Percentiles rank a stretch among this genome's conserved stretches.
Conservation (phyloP, 345 rosid species). For the Syzygium grande region DNA sequence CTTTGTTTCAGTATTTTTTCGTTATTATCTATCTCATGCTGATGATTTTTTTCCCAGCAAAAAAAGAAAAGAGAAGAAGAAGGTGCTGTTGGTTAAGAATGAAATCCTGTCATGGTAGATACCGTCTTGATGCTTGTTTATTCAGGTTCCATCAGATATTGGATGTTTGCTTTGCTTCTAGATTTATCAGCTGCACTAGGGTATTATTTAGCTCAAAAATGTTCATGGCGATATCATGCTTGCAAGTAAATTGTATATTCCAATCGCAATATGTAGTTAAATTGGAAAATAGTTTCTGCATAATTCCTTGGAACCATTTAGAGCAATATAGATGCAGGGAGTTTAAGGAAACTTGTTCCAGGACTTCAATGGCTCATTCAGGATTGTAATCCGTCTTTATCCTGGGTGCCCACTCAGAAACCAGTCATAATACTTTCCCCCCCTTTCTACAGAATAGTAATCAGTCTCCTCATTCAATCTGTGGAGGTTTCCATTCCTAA, state of each 20-base stretch:
- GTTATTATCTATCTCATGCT: not conserved
- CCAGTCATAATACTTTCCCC: not conserved
- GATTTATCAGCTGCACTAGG: not conserved
- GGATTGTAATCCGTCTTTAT: not conserved
- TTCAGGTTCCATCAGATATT: not conserved
- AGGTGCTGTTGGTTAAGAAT: not conserved
- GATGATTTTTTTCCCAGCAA: not conserved
- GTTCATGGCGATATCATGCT: not conserved
- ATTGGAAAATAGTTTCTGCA: not conserved
- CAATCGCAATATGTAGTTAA: not conserved
- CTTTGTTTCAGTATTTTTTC: not conserved
- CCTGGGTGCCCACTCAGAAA: not conserved
- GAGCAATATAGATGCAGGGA: not conserved
- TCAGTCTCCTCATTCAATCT: not conserved
- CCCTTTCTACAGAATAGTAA: not conserved
- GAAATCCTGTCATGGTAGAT: not conserved
- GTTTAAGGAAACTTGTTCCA: not conserved
- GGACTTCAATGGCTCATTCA: not conserved
- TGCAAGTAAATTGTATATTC: not conserved
- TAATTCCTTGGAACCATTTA: not conserved
- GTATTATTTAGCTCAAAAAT: not conserved
- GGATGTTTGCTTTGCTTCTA: not conserved
- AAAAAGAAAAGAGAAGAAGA: not conserved
- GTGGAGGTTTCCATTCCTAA: not conserved
- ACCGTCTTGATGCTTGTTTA: not conserved